Conservation (phyloP, 768 basidiomycete genomes). For the Suillus plorans region DNA sequence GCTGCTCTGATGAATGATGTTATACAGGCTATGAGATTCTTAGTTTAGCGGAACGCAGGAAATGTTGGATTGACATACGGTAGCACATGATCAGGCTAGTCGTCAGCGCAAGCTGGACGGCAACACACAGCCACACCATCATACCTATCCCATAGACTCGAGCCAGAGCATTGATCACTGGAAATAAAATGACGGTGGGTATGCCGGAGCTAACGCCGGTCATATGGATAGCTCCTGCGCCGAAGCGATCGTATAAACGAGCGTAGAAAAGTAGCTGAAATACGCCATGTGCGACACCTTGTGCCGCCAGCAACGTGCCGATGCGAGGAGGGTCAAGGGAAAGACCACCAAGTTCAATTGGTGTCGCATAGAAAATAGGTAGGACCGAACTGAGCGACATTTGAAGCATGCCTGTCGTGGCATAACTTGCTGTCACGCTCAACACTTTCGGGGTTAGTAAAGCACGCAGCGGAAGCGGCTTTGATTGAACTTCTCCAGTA, state of each 20-base stretch:
- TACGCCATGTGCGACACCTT: constrained; percentile 35
- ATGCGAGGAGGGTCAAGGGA: constrained; percentile 28
- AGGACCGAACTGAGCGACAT: constrained; percentile 54
- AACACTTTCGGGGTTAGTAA: constrained; percentile 56
- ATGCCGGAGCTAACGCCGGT: constrained; percentile 28
- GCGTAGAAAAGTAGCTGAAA: constrained; percentile 66
- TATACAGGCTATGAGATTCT: neutral
- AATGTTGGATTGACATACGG: constrained; percentile 21
- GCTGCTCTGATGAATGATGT: constrained; percentile 4
- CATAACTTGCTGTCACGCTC: constrained; percentile 61
- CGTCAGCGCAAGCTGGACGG: constrained; percentile 23
- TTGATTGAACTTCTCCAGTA: neutral
- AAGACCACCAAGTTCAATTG: constrained; percentile 31
- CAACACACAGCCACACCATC: constrained; percentile 28
- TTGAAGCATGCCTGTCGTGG: constrained; percentile 57
- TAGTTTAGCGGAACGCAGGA: neutral
- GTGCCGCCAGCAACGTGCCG: constrained; percentile 24
- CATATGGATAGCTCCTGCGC: constrained; percentile 40
- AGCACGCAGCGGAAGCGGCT: constrained; percentile 44
- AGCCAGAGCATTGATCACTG: constrained; percentile 28
- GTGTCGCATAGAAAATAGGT: constrained; percentile 33
- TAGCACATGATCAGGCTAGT: constrained; percentile 30
- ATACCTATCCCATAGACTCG: constrained; percentile 18
- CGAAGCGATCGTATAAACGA: constrained; percentile 50
- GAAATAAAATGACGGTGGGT: constrained; percentile 33